Evolutionary conservation across 108 stramenopile species (phyloP), one percentile per base, ranked within the genome.

Genomic region (Skeletonema costatum): DNA sequence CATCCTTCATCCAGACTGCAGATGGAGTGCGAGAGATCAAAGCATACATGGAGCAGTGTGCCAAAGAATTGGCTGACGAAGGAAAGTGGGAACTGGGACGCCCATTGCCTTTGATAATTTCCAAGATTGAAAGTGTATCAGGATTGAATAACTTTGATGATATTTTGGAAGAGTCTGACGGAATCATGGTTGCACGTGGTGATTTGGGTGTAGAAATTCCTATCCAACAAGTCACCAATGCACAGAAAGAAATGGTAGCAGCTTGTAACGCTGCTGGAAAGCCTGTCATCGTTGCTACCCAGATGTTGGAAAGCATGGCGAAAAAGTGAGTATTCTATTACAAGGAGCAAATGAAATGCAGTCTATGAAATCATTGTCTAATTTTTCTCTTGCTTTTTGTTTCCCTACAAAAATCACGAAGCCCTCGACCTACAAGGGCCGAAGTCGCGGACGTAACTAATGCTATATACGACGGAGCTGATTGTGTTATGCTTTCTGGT

Each of bases 361-460:
- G 25, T 25, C 25, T 25, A 25, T 25, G 25, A 25, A 25, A 25
- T 25, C 25, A 25, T 25, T 25, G 0, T 25, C 25, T 25, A 25
- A 25, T 25, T 25, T 25, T 25, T 25, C 25, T 25, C 0, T 25
- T 25, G 25, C 25, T 25, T 25, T 25, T 25, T 25, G 25, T 25
- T 25, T 25, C 25, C n/a, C n/a, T n/a, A n/a, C n/a, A n/a, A n/a
- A n/a, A n/a, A n/a, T n/a, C n/a, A n/a, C n/a, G n/a, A n/a, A 25
- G 25, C 12, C 41, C 63, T 1, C 19, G 99, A 35, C 99, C 99
- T 4, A 99, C 99, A 0, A 88, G 98, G 8, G 99, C 99, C 5
- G 99, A 99, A 84, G 97, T 97, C 32, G 87, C 95, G 12, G 99
- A 99, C 85, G 98, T 99, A 5, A 98, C 98, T 32, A 99, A 99